Base-by-base conservation (phyloP, 306 rosid genomes). In the Mimosa bimucronata region DNA sequence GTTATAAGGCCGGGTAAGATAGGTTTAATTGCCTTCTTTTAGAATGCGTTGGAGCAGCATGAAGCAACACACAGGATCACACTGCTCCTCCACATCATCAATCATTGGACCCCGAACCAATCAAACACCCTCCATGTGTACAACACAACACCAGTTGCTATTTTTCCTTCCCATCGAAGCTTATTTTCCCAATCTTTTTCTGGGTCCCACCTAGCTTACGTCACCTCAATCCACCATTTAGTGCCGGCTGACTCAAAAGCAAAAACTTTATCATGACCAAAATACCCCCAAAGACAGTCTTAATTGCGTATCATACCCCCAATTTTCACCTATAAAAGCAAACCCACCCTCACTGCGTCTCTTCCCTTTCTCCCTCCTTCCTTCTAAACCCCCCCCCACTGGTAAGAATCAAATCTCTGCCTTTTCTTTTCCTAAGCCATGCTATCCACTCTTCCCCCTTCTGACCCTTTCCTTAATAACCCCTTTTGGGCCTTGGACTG, bases 181-280 rank as follows among this genome's bases (percentile, higher is more conserved):
- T 61, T 80, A 41, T 78, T 73, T 15, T 12, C 2, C 45, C 70
- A 55, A 21, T 78, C 74, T 74, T 81, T 82, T 74, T 4, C 16
- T 0, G 75, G 87, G 93, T 53, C 86, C 90, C 80, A 83, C 28
- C 21, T 58, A 0, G 31, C 48, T n/a, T 12, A 21, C 19, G 73
- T 40, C 52, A 67, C 73, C 30, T 40, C 10, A 3, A 21, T 88
- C 88, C 86, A 57, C 45, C 53, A 57, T 45, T 45, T 83, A 88
- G 89, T 92, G 95, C 87, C 75, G 62, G 83, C 88, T 90, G 98
- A 93, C 97, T 91, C 97, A 93, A 88, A 93, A 89, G 92, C 7
- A 9, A 38, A 75, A 72, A 64, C 57, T 5, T 26, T 3, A 23
- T 37, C 1, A n/a, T 0, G 83, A 85, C 93, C 6, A 40, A 67